Percentiles rank a stretch among this genome's conserved stretches.
Evolutionary conservation across 192 early-diverging fungal genomes (phyloP).

Genomic region (Rhizoclosmatium globosum): DNA sequence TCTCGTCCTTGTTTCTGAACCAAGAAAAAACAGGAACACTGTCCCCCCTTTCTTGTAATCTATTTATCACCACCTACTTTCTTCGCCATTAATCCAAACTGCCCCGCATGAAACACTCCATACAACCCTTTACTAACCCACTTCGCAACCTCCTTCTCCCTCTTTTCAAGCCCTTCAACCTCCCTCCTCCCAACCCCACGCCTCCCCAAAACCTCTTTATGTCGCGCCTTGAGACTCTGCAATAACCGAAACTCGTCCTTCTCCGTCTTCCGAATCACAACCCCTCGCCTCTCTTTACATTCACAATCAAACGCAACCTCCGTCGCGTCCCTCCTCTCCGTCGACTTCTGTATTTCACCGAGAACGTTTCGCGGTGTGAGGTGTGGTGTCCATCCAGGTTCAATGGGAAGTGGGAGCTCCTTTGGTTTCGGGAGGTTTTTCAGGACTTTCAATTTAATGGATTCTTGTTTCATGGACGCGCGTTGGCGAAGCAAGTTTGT

Average conservation of each 20-base stretch:
- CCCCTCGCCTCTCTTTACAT: not conserved
- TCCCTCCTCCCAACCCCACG: not conserved
- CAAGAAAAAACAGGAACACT: not conserved
- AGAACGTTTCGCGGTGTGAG: not conserved
- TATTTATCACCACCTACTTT: not conserved
- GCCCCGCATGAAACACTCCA: not conserved
- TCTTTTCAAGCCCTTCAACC: not conserved
- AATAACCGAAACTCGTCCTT: not conserved
- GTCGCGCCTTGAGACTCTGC: not conserved
- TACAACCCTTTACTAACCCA: not conserved
- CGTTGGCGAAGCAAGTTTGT: not conserved
- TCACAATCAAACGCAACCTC: not conserved
- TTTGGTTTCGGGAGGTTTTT: too few relatives aligned
- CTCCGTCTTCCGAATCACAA: not conserved
- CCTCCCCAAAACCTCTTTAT: not conserved
- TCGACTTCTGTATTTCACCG: not conserved
- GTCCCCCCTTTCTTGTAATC: not conserved
- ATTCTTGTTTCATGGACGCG: not conserved
- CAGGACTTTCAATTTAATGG: too few relatives aligned
- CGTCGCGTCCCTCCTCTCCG: not conserved
- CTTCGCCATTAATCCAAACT: slow-evolving; percentile 1
- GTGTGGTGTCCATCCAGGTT: not conserved
- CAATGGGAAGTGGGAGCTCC: too few relatives aligned
- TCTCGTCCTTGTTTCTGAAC: not conserved
- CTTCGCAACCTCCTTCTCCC: not conserved